Evolutionary conservation across 2,329 filamentous ascomycete genomes (phyloP).

Genomic region (Colletotrichum magnum): DNA sequence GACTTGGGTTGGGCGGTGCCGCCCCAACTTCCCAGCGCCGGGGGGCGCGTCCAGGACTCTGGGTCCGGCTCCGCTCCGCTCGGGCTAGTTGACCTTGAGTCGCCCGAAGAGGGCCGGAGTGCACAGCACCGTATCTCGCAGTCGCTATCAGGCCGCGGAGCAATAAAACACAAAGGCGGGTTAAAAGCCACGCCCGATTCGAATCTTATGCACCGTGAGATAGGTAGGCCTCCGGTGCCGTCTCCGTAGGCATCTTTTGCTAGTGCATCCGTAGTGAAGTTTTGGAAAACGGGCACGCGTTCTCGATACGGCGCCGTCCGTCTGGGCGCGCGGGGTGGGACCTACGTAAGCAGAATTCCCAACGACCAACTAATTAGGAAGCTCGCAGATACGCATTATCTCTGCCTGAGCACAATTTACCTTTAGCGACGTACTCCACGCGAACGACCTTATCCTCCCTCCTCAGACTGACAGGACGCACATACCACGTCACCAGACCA

Average conservation of each 20-base stretch:
- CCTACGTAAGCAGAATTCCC: conserved; percentile 24
- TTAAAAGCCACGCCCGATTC: conserved; percentile 3
- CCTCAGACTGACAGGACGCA: conserved; percentile 7
- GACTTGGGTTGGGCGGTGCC: not conserved
- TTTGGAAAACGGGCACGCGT: not conserved
- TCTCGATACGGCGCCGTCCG: conserved; percentile 1
- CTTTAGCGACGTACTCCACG: not conserved
- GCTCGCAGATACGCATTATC: conserved; percentile 11
- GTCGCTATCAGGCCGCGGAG: too few species aligned
- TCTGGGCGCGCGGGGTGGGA: conserved; percentile 2
- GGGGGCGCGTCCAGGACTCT: not conserved
- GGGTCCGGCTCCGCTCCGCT: conserved; percentile 1
- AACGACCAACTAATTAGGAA: conserved; percentile 14
- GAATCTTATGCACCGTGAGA: not conserved
- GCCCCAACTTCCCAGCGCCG: too few species aligned
- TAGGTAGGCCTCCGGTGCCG: not conserved
- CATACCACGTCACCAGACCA: conserved; percentile 16
- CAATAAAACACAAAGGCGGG: too few species aligned
- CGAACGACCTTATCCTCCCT: conserved; percentile 1
- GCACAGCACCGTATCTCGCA: too few species aligned
- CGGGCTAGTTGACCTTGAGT: not conserved
- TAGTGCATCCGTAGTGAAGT: too few species aligned
- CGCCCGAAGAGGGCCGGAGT: not conserved
- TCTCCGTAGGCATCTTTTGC: too few species aligned
- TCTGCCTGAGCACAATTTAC: conserved; percentile 9